These are phyloP conservation scores for Chaetomiaceae sp. DNA, from an alignment of 2,329 filamentous ascomycete species.

Conservation along the genomic window DNA sequence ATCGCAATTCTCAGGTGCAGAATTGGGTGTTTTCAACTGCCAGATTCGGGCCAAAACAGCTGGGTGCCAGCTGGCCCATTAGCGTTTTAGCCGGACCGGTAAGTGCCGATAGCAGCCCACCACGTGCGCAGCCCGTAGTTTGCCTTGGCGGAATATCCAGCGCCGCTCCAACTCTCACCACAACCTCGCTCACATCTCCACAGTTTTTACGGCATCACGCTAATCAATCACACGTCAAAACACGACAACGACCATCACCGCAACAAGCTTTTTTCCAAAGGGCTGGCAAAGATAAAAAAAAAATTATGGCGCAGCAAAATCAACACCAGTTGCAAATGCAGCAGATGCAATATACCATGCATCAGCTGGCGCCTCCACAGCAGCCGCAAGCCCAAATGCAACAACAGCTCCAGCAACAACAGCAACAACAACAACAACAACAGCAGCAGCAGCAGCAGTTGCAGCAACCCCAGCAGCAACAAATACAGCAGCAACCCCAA, in stretches of 20 bases:
- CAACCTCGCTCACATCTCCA: slow-evolving; percentile 1
- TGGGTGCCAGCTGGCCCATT: too few relatives aligned
- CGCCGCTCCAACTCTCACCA: too few relatives aligned
- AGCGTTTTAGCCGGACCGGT: slow-evolving; percentile 1
- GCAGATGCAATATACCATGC: slow-evolving; percentile 14
- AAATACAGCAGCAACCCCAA: slow-evolving; percentile 14
- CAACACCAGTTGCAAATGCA: slow-evolving; percentile 9
- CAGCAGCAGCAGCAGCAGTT: too few relatives aligned
- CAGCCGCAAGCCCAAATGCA: slow-evolving; percentile 8
- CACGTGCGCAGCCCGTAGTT: slow-evolving; percentile 8
- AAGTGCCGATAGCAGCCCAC: slow-evolving; percentile 16
- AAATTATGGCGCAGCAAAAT: slow-evolving; percentile 4
- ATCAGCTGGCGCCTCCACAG: slow-evolving; percentile 6
- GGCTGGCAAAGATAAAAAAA: background rate
- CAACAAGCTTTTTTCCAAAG: too few relatives aligned
- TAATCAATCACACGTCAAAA: too few relatives aligned
- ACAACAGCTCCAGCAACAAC: slow-evolving; percentile 7
- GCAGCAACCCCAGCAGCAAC: too few relatives aligned
- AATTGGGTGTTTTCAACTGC: too few relatives aligned
- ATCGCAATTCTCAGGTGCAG: too few relatives aligned
- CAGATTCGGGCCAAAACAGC: background rate
- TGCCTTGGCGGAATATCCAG: slow-evolving; percentile 4
- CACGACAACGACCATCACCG: background rate
- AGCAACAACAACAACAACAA: slow-evolving; percentile 10
- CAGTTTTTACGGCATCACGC: too few relatives aligned